Conservation (phyloP, 139 green algal species). For the Picochlorum sp. region DNA sequence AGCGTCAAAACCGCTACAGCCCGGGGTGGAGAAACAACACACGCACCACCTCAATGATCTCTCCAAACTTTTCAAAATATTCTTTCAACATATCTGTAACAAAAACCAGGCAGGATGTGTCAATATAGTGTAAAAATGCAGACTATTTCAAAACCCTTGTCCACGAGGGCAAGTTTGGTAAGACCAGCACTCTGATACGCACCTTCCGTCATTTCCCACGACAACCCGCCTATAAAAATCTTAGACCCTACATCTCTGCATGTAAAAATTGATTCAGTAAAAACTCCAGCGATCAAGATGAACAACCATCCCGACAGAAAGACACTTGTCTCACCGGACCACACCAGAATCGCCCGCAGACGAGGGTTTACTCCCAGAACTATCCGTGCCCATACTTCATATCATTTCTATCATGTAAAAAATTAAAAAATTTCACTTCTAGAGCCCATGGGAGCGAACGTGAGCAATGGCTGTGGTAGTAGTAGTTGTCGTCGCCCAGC, state of each 20-base stretch:
- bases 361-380: too few species aligned
- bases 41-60: constrained; percentile 58
- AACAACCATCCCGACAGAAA: too few species aligned
- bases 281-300: too few species aligned
- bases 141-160: too few species aligned
- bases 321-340: too few species aligned
- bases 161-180: background rate
- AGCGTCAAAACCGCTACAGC: background rate
- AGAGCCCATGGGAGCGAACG: too few species aligned
- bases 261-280: background rate
- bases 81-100: constrained; percentile 50
- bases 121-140: background rate
- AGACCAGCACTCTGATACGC: background rate
- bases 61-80: constrained; percentile 63
- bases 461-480: too few species aligned
- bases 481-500: too few species aligned
- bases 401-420: too few species aligned
- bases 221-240: constrained; percentile 62
- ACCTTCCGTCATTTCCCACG: constrained; percentile 65
- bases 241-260: constrained; percentile 7
- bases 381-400: too few species aligned
- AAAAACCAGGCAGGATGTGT: background rate
- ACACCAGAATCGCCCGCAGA: too few species aligned
- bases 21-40: background rate
- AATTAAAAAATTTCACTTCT: too few species aligned